phyloP scores from a whole-genome alignment of 2,329 filamentous ascomycete species.

The Lasiodiplodia sp. region DNA sequence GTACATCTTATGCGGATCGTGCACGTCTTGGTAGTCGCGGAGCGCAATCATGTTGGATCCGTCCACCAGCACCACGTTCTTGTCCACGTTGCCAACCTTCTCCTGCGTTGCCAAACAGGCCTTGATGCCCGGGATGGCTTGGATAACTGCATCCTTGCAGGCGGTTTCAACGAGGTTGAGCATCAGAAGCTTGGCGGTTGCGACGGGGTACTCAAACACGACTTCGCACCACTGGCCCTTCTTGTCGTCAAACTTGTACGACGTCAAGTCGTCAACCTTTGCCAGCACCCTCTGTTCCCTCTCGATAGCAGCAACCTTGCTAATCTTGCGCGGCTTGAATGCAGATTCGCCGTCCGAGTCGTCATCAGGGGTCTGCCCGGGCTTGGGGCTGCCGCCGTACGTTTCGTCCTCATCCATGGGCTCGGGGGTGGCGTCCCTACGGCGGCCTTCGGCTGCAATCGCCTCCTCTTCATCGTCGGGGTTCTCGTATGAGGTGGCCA shows the following conservation, averaged over 20 bases:
- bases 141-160: constrained; percentile 79
- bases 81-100: constrained; percentile 55
- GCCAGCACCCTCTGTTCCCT: constrained; percentile 30
- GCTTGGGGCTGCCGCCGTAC: constrained; percentile 55
- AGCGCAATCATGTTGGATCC: constrained; percentile 91
- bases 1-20: constrained; percentile 84
- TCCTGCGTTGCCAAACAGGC: constrained; percentile 71
- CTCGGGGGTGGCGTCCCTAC: constrained; percentile 62
- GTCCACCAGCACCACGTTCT: constrained; percentile 70
- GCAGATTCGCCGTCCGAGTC: constrained; percentile 42
- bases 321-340: constrained; percentile 45
- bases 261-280: constrained; percentile 69
- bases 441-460: constrained; percentile 69
- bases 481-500: constrained; percentile 87
- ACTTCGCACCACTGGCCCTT: constrained; percentile 79
- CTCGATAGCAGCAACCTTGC: constrained; percentile 36
- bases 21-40: constrained; percentile 83
- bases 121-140: constrained; percentile 81
- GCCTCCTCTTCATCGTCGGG: constrained; percentile 91
- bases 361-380: constrained; percentile 44
- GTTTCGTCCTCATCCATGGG: constrained; percentile 65
- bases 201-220: constrained; percentile 80
- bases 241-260: constrained; percentile 80
- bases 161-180: constrained; percentile 87
- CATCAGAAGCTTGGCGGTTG: constrained; percentile 89